These are phyloP conservation scores for Lotus japonicus DNA, from an alignment of 306 rosid genomes.

Conservation along the genomic window DNA sequence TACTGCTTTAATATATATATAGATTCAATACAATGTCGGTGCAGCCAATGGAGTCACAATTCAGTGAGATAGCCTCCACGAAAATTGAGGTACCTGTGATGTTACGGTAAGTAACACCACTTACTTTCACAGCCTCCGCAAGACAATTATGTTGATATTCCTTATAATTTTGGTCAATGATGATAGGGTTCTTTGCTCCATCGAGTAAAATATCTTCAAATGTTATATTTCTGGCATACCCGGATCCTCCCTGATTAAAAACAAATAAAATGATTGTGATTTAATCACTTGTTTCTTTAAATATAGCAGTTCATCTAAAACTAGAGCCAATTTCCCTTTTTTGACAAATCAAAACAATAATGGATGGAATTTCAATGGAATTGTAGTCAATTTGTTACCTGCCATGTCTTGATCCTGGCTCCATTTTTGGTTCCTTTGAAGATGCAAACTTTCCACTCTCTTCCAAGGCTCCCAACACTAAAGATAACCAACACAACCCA, in stretches of 20 bases:
- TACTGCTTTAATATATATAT: too few species aligned
- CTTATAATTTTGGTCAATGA: conserved; percentile 32
- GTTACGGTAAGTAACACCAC: conserved; percentile 26
- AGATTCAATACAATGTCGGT: too few species aligned
- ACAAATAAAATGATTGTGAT: not conserved
- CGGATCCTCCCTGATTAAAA: conserved; percentile 36
- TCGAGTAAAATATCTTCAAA: conserved; percentile 32
- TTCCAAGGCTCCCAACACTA: conserved; percentile 54
- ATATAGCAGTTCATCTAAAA: too few species aligned
- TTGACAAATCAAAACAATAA: too few species aligned
- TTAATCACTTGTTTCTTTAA: too few species aligned
- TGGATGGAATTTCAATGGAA: too few species aligned
- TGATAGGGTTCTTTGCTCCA: conserved; percentile 21
- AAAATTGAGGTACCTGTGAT: conserved; percentile 28
- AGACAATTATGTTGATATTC: too few species aligned
- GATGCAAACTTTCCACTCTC: conserved; percentile 22
- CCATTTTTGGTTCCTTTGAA: conserved; percentile 36
- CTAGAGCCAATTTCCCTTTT: too few species aligned
- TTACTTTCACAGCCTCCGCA: conserved; percentile 15
- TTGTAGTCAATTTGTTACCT: conserved; percentile 1
- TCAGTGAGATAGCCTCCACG: conserved; percentile 9
- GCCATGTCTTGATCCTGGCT: conserved; percentile 56
- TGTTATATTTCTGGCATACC: conserved; percentile 42
- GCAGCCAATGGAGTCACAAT: conserved; percentile 29
- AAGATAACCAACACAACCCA: not conserved